Base-by-base conservation (phyloP, 352 stramenopile genomes). In the Phytophthora pini region DNA sequence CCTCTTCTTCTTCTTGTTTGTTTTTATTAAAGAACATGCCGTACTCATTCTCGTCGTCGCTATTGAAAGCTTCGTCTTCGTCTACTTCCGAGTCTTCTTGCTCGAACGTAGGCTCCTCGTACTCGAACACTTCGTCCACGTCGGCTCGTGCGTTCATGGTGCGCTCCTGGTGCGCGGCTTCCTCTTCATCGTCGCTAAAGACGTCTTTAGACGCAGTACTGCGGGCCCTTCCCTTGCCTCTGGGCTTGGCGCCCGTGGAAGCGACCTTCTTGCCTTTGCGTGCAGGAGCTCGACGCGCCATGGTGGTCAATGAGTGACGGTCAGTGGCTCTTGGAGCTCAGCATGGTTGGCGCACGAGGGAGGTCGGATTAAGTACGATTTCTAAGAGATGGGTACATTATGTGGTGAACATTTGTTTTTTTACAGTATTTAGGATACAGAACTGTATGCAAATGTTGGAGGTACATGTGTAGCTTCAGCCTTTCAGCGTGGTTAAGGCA, bases 1-100 rank as follows among this genome's bases (percentile, higher is more conserved):
- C 79, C 0, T 84, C 76, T 0, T 86, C 77, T 0, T 84, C 70
- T 7, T 80, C 68, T 74, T 39, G 36, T 72, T 51, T 22, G n/a
- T 72, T n/a, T 76, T 58, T 26, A 26, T 56, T 69, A 61, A 97
- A 98, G 70, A 98, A 97, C 36, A 75, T 74, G 34, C 92, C 92
- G 65, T 94, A 98, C 17, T 80, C 76, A 17, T 84, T 65, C 64
- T 98, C 95, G 71, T 98, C 93, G 5, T 98, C 93, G 44, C 90
- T 97, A 65, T 98, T 93, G 74, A 98, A 98, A 24, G 95, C 93
- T 56, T 94, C 89, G 60, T 98, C 92, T 67, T 98, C 92, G 62
- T 94, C 84, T 69, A 98, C 96, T 72, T 98, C 92, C 71, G 95
- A 96, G 72, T 98, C 95, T 46, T 95, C 76, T 22, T 89, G 87